Percentiles rank a stretch among this genome's conserved stretches.
phyloP scores from a whole-genome alignment of 306 rosid genomes.

The Lagenaria siceraria region DNA sequence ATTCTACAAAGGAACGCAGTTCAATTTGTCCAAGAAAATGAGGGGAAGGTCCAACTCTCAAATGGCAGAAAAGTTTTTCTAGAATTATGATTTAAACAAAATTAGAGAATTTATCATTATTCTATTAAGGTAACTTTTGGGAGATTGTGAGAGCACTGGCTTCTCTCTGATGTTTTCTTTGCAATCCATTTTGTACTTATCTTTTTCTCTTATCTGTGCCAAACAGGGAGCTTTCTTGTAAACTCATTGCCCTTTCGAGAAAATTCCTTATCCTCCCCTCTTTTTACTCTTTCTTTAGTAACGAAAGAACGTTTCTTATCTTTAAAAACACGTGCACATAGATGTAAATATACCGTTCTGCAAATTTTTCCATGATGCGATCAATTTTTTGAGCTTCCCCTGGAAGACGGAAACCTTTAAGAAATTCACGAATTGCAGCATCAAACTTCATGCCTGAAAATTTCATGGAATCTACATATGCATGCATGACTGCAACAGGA shows the following conservation, averaged over 20 bases:
- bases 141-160: neutral
- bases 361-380: constrained; percentile 98
- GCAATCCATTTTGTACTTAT: neutral
- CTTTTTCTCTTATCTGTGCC: neutral
- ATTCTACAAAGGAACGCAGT: neutral
- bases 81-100: neutral
- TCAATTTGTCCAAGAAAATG: neutral
- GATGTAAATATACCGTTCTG: constrained; percentile 55
- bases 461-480: constrained; percentile 84
- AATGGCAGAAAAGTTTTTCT: neutral
- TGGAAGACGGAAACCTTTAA: constrained; percentile 93
- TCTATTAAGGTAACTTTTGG: neutral
- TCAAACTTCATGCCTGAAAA: constrained; percentile 90
- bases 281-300: neutral
- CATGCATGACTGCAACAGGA: constrained; percentile 97
- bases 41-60: neutral
- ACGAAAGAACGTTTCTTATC: neutral
- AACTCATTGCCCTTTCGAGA: neutral
- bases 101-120: neutral
- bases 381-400: constrained; percentile 99
- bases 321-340: neutral
- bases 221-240: neutral
- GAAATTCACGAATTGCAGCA: constrained; percentile 90
- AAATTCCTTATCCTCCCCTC: neutral
- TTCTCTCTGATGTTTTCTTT: neutral